These are phyloP conservation scores for Syzygium jambos DNA, from an alignment of 345 rosid species.

Conservation along the genomic window DNA sequence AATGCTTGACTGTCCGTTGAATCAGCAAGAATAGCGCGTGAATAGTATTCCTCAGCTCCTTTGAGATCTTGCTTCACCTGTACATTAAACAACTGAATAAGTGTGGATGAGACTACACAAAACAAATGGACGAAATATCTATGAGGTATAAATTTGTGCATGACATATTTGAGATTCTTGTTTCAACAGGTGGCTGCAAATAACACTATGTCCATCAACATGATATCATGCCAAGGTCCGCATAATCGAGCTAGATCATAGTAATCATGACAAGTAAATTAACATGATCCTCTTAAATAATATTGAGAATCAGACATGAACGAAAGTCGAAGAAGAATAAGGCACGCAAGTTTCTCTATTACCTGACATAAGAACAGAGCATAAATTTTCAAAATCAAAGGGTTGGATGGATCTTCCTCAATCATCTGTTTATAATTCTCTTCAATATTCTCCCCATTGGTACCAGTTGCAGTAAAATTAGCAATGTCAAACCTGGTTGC, in stretches of 20 bases:
- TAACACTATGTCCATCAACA: background rate
- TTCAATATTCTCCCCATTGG: background rate
- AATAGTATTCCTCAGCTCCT: slow-evolving; percentile 34
- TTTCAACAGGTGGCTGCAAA: background rate
- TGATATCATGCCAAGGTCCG: background rate
- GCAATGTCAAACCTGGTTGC: background rate
- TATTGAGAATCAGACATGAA: background rate
- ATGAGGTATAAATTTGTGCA: background rate
- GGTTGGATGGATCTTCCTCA: slow-evolving; percentile 20
- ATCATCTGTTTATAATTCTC: slow-evolving; percentile 20
- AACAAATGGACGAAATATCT: background rate
- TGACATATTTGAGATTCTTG: background rate
- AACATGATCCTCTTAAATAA: background rate
- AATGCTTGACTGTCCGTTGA: slow-evolving; percentile 56
- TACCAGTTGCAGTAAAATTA: background rate
- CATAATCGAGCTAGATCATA: background rate
- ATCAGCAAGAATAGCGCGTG: slow-evolving; percentile 29
- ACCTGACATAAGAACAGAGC: slow-evolving; percentile 36
- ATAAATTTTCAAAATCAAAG: slow-evolving; percentile 23
- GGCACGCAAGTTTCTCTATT: background rate
- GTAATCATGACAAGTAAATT: background rate
- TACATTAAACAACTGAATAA: background rate
- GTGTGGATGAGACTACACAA: background rate
- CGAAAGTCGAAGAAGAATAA: background rate
- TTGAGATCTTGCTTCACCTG: slow-evolving; percentile 42